A percentile compares a stretch with the other conserved stretches of the same genome.
phyloP scores from a whole-genome alignment of 352 stramenopile genomes.

The Phytophthora uliginosa region DNA sequence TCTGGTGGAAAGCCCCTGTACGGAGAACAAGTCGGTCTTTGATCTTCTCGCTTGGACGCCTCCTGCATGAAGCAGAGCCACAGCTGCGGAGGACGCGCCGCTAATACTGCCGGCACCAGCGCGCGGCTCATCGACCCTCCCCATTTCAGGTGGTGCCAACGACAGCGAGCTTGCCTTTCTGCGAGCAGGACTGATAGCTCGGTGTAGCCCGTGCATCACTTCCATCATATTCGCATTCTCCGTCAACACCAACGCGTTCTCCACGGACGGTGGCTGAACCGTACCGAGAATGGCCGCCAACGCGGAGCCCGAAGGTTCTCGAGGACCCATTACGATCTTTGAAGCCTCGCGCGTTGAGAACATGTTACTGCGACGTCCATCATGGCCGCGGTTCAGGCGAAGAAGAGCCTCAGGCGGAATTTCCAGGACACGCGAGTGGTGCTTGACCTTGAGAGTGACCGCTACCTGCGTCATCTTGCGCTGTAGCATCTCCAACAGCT shows the following conservation, averaged over 20 bases:
- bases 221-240: conserved; percentile 50
- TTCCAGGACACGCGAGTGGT: conserved; percentile 41
- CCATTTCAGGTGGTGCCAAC: conserved; percentile 18
- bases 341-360: conserved; percentile 58
- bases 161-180: conserved; percentile 26
- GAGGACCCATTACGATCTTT: conserved; percentile 67
- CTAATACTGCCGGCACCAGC: background rate
- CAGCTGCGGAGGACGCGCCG: background rate
- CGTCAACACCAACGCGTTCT: conserved; percentile 54
- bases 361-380: conserved; percentile 60
- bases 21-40: conserved; percentile 5
- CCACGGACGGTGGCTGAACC: conserved; percentile 60
- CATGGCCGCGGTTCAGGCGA: conserved; percentile 24
- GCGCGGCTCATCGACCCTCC: conserved; percentile 1
- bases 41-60: conserved; percentile 4
- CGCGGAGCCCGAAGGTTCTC: conserved; percentile 58
- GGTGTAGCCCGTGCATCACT: conserved; percentile 49
- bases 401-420: conserved; percentile 38
- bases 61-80: conserved; percentile 3
- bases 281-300: conserved; percentile 57
- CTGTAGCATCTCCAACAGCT: conserved; percentile 66
- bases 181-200: conserved; percentile 24
- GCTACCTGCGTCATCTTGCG: conserved; percentile 77
- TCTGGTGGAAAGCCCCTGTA: conserved; percentile 2
- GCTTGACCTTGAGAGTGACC: conserved; percentile 67